These are phyloP conservation scores for Ophiostoma pallidulum DNA, from an alignment of 2,329 filamentous ascomycete genomes.

Conservation along the genomic window DNA sequence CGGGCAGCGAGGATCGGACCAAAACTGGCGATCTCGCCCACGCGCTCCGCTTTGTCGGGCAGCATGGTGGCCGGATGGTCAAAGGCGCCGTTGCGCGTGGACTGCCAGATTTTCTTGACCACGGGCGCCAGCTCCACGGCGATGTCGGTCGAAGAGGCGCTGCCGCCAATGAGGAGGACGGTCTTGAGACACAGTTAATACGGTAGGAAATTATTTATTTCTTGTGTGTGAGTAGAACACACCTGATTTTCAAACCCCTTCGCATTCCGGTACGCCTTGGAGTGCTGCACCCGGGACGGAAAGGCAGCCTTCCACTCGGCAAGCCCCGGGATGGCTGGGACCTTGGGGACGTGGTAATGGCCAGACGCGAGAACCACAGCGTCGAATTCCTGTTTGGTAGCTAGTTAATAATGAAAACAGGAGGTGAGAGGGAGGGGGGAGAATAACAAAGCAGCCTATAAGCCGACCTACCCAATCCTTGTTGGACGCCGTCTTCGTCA, in stretches of 20 bases:
- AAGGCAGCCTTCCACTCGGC: constrained; percentile 45
- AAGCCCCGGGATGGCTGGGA: constrained; percentile 53
- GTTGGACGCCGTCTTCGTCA: background rate
- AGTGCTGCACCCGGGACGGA: constrained; percentile 49
- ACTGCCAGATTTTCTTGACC: constrained; percentile 35
- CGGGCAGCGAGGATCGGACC: constrained; percentile 15
- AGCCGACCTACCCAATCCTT: too few species aligned
- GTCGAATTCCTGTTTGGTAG: constrained; percentile 40
- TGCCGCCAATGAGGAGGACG: constrained; percentile 44
- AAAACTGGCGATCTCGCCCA: constrained; percentile 43
- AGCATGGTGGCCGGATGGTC: constrained; percentile 46
- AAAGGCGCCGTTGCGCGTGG: constrained; percentile 50
- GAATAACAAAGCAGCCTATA: too few species aligned
- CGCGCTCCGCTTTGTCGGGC: constrained; percentile 41
- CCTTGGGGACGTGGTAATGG: constrained; percentile 54
- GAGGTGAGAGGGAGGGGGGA: too few species aligned
- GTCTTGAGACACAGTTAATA: too few species aligned
- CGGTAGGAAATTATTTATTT: too few species aligned
- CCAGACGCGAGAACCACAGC: constrained; percentile 57
- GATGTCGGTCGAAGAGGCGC: constrained; percentile 35
- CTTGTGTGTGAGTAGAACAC: too few species aligned
- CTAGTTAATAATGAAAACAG: too few species aligned
- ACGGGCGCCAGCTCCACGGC: constrained; percentile 29
- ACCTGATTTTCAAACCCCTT: constrained; percentile 5
- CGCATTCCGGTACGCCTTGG: constrained; percentile 61